Base-by-base conservation (phyloP, 2,329 filamentous ascomycete species). In the Blumeria hordei region DNA sequence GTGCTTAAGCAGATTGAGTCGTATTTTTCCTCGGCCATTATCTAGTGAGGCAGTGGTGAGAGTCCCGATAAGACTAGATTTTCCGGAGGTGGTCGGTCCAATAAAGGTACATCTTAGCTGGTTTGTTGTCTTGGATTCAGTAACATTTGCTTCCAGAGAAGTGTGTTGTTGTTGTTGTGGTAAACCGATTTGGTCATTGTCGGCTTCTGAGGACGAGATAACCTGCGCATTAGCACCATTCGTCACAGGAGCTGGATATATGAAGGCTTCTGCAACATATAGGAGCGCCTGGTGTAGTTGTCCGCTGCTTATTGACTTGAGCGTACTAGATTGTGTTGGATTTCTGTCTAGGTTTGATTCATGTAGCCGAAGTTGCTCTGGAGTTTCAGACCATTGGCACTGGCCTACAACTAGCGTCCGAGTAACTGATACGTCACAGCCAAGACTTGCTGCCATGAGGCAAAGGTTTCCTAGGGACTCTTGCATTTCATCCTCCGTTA, bases 381-480 rank as follows among this genome's bases (percentile, higher is more conserved):
- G 6, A 18, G 57, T 10, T 41, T 64, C 63, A 35, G 61, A 62
- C 80, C 82, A 86, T 63, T 94, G 81, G 63, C 88, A 94, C 34
- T 85, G 77, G 11, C 90, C 92, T 16, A 98, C 88, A 51, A 80
- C 74, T 35, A 96, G 83, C 70, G 81, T 84, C 14, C 88, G 82
- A 33, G 88, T 71, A 21, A 96, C 76, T 60, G 90, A 81, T 6
- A 94, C 83, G 54, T 77, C 77, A 63, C 92, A 96, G 5, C 92
- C 90, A 52, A 98, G 70, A 65, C 87, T 94, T 10, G 86, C 84
- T 39, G 92, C 90, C 90, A 98, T 98, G 53, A 85, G 80, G 58
- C 81, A 78, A 39, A 98, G 69, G 56, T 88, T 95, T 44, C 76
- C 76, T 58, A 96, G 73, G 65, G 88, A 95, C 68, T 96, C 90